Conservation (phyloP, 768 basidiomycete species). For the Rhodotorula sphaerocarpa region DNA sequence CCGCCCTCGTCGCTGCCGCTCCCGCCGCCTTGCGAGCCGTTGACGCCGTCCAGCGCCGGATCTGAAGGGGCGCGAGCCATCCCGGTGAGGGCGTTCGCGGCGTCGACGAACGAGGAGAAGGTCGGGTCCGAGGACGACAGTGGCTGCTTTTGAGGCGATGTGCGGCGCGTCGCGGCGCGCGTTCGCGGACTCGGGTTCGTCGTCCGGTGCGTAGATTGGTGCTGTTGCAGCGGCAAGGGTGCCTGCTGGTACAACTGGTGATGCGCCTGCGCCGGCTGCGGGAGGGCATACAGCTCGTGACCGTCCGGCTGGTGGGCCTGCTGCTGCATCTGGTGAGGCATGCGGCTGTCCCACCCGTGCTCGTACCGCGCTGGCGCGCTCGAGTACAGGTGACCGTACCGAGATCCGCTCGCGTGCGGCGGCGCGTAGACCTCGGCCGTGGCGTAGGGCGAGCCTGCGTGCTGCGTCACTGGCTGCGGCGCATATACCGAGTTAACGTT, state of each 20-base stretch:
- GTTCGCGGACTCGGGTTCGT: conserved; percentile 3
- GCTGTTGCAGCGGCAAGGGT: too few relatives aligned
- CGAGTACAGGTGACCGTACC: not conserved
- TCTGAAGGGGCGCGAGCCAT: conserved; percentile 25
- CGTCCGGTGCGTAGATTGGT: not conserved
- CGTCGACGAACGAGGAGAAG: conserved; percentile 34
- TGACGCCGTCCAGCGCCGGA: not conserved
- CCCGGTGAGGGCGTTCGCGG: conserved; percentile 25
- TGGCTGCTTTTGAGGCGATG: conserved; percentile 1
- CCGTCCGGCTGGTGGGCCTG: too few relatives aligned
- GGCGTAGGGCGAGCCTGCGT: conserved; percentile 19
- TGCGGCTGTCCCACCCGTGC: too few relatives aligned
- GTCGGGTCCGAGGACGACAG: conserved; percentile 13
- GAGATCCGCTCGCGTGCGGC: not conserved
- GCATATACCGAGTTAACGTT: conserved; percentile 6
- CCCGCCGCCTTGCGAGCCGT: too few relatives aligned
- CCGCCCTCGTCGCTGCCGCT: conserved; percentile 23
- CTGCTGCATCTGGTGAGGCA: too few relatives aligned
- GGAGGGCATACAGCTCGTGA: too few relatives aligned
- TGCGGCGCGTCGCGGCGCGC: not conserved
- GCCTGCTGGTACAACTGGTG: too few relatives aligned
- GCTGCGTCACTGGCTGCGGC: not conserved
- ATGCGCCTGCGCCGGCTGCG: too few relatives aligned
- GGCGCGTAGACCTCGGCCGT: conserved; percentile 13
- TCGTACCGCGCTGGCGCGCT: not conserved